Percentiles rank a stretch among this genome's conserved stretches.
These are phyloP conservation scores for Salix koriyanagi DNA, from an alignment of 345 rosid genomes.

Conservation along the genomic window DNA sequence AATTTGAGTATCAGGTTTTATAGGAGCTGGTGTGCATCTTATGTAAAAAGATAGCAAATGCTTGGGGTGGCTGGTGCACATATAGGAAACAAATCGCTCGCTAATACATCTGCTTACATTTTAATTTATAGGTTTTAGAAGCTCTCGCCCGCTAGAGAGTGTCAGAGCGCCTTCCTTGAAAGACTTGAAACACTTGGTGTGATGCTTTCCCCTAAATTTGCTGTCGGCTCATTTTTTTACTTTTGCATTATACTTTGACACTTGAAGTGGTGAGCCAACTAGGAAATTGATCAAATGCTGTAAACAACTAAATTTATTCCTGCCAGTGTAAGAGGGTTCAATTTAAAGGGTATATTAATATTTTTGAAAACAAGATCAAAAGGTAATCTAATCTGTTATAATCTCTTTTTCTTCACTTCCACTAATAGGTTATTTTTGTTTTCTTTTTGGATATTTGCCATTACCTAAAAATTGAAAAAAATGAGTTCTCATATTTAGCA, in stretches of 20 bases:
- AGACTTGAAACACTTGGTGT: slow-evolving; percentile 86
- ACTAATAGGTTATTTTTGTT: background rate
- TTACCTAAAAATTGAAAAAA: no score
- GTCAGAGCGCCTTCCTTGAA: slow-evolving; percentile 92
- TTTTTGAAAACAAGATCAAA: no score
- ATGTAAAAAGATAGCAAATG: background rate
- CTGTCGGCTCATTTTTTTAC: slow-evolving; percentile 81
- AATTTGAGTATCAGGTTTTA: slow-evolving; percentile 5
- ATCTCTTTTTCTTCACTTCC: no score
- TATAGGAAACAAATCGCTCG: no score
- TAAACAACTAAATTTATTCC: slow-evolving; percentile 70
- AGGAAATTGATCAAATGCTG: slow-evolving; percentile 70
- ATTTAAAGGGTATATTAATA: no score
- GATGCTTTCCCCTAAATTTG: slow-evolving; percentile 89
- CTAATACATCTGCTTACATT: slow-evolving; percentile 25
- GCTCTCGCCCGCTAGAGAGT: slow-evolving; percentile 94
- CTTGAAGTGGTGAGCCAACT: no score
- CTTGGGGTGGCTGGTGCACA: background rate
- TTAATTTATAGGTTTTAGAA: slow-evolving; percentile 58
- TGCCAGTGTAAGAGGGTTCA: no score
- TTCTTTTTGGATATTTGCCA: background rate
- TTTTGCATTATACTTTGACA: slow-evolving; percentile 64
- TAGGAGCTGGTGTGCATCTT: background rate
- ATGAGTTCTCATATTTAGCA: no score
- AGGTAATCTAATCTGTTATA: no score